Conservation (phyloP, 225 moss, liverwort and hornwort genomes). For the Sphagnum tenellum region DNA sequence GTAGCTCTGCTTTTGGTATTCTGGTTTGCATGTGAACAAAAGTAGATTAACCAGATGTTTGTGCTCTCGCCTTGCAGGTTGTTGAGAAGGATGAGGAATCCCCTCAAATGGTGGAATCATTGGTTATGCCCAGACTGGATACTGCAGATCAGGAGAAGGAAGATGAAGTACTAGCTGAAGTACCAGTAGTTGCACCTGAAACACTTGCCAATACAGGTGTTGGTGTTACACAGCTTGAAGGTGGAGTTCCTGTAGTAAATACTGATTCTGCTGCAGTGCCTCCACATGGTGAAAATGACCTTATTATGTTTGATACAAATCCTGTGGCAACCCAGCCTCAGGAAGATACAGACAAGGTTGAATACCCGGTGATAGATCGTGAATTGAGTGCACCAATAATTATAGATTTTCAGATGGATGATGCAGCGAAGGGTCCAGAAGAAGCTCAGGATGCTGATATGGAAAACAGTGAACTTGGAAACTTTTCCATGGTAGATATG, state of each 20-base stretch:
- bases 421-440: conserved; percentile 11
- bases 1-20: too few species aligned
- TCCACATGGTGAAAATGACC: not conserved
- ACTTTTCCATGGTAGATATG: conserved; percentile 90
- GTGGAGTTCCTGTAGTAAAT: not conserved
- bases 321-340: conserved; percentile 2
- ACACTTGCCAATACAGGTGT: not conserved
- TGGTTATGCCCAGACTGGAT: conserved; percentile 1
- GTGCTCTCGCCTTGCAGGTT: conserved; percentile 11
- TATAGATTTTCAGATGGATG: not conserved
- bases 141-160: conserved; percentile 18
- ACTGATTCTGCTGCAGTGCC: not conserved
- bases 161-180: conserved; percentile 16
- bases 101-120: conserved; percentile 42
- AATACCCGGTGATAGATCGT: conserved; percentile 21
- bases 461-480: conserved; percentile 69
- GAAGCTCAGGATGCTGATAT: conserved; percentile 42
- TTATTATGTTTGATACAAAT: conserved; percentile 4
- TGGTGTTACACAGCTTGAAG: not conserved
- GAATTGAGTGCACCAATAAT: not conserved
- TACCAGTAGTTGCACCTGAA: not conserved
- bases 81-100: conserved; percentile 53
- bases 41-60: too few species aligned
- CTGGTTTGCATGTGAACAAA: too few species aligned
- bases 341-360: conserved; percentile 4